phyloP scores from a whole-genome alignment of 139 green algal species.

The Mesotaenium endlicherianum region DNA sequence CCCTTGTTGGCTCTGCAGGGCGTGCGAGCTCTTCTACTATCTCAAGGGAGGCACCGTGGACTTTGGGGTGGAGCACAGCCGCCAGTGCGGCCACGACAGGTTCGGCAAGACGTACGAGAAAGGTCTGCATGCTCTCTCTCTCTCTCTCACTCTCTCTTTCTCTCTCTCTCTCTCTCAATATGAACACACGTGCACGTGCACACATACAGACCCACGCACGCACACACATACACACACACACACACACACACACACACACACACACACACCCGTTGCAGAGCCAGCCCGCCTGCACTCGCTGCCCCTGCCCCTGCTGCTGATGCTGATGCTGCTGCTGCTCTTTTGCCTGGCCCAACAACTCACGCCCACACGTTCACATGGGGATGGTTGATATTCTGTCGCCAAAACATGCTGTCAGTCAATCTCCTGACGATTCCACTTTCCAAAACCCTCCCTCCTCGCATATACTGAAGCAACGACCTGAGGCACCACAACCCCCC shows the following conservation, averaged over 20 bases:
- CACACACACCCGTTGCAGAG: background rate
- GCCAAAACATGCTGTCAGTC: too few species aligned
- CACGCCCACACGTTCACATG: too few species aligned
- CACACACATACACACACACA: background rate
- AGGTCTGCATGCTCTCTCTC: background rate
- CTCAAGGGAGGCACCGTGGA: slow-evolving; percentile 43
- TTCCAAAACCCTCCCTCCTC: too few species aligned
- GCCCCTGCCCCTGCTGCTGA: background rate
- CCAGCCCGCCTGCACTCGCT: background rate
- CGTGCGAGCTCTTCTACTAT: slow-evolving; percentile 51
- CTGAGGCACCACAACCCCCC: too few species aligned
- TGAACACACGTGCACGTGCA: background rate
- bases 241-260: background rate
- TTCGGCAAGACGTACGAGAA: slow-evolving; percentile 25
- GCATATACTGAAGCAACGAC: too few species aligned
- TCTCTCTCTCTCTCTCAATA: too few species aligned
- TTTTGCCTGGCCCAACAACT: too few species aligned
- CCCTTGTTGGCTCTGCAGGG: background rate
- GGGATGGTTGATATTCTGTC: too few species aligned
- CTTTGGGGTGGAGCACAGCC: slow-evolving; percentile 47
- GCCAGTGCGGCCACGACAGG: slow-evolving; percentile 6
- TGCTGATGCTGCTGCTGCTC: too few species aligned
- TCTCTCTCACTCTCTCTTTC: too few species aligned
- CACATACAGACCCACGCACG: background rate
- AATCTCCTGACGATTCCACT: too few species aligned